Base-by-base conservation (phyloP, 2,329 filamentous ascomycete species). In the Aspergillus piperis region DNA sequence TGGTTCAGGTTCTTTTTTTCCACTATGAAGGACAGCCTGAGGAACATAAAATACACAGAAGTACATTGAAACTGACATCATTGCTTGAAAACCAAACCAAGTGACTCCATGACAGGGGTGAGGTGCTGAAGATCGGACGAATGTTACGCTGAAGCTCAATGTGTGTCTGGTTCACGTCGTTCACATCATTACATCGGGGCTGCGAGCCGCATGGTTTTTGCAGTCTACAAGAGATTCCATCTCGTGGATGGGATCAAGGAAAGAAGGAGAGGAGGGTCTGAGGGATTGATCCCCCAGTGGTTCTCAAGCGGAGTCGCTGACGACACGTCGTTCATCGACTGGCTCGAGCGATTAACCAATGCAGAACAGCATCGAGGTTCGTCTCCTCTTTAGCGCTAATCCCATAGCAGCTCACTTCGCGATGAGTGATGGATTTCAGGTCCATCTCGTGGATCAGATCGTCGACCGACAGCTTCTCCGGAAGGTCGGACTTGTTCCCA, bases 321-420 rank as follows among this genome's bases (percentile, higher is more conserved):
- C 39, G 23, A 42, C 51, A 44, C 32, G 39, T 13, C 15, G 8
- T 42, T 86, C 79, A 92, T 79, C 88, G 88, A 74, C 84, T 91
- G 64, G 92, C 89, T 76, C 91, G 90, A 68, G 92, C 94, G 77
- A 99, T 94, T 75, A 99, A 83, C 91, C 95, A 99, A 75, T 96
- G 91, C 70, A 99, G 83, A 55, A 99, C 95, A 6, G 94, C 95
- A 73, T 99, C 94, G 66, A 99, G 87, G 79, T 99, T 99, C 60
- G 94, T 99, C 80, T 99, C 95, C 76, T 98, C 94, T 78, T 98
- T 98, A 62, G 94, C 95, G 76, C 93, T 97, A 80, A 99, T 97
- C 63, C 94, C 94, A 78, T 99, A 99, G 80, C 95, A 98, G 80
- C 92, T 96, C 69, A 99, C 94, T 78, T 99, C 95, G 58, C 95